Conservation (phyloP, 495 filamentous ascomycete genomes). For the Daldinia caldariorum region DNA sequence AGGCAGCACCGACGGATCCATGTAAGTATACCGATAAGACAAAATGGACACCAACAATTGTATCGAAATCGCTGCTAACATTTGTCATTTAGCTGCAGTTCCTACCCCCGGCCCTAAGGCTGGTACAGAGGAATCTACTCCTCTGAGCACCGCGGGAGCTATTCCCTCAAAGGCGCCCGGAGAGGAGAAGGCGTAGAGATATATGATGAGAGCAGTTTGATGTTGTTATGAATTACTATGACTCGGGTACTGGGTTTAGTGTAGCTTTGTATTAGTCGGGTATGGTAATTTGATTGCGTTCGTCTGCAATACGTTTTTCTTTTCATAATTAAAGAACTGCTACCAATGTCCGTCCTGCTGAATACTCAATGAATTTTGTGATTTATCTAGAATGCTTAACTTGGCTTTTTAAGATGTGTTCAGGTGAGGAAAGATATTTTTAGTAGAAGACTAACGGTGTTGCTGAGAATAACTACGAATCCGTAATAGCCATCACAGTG, state of each 20-base stretch:
- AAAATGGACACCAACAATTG: neutral
- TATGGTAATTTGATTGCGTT: slow-evolving; percentile 18
- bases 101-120: slow-evolving; percentile 39
- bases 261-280: slow-evolving; percentile 25
- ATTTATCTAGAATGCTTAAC: no score
- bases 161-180: slow-evolving; percentile 40
- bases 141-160: slow-evolving; percentile 31
- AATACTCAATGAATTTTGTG: no score
- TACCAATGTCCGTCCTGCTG: neutral
- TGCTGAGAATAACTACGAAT: no score
- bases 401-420: no score
- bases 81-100: slow-evolving; percentile 20
- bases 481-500: no score
- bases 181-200: slow-evolving; percentile 33
- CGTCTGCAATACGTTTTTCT: neutral
- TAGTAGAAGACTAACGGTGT: no score
- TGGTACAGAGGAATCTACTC: slow-evolving; percentile 32
- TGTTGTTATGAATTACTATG: slow-evolving; percentile 28
- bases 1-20: slow-evolving; percentile 29
- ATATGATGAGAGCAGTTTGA: slow-evolving; percentile 5
- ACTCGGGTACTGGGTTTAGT: slow-evolving; percentile 17
- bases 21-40: slow-evolving; percentile 36
- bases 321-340: neutral
- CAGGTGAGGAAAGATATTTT: no score
- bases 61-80: slow-evolving; percentile 8